A percentile compares a stretch with the other conserved stretches of the same genome.
Conservation (phyloP, 139 green algal genomes). For the Axilococcus clingmanii region DNA sequence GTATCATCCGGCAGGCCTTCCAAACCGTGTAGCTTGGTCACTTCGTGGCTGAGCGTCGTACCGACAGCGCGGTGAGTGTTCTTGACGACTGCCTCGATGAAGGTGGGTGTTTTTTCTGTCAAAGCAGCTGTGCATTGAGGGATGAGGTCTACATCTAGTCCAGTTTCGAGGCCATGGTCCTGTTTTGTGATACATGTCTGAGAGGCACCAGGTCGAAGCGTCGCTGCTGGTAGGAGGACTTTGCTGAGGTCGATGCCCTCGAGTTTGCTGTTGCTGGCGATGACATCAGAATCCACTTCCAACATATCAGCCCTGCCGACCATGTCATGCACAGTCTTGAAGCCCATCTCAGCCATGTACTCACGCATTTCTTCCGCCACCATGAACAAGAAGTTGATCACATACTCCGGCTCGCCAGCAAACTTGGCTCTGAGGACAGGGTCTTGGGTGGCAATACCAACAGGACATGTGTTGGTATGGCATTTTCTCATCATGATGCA, state of each 20-base stretch:
- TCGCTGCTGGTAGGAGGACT: conserved; percentile 72
- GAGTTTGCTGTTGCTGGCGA: conserved; percentile 62
- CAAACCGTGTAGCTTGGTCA: conserved; percentile 70
- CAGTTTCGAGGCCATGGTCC: conserved; percentile 78
- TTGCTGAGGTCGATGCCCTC: conserved; percentile 63
- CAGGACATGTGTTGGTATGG: conserved; percentile 95
- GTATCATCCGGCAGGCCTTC: conserved; percentile 73
- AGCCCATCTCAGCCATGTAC: conserved; percentile 82
- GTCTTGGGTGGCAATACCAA: conserved; percentile 91
- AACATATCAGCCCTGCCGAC: conserved; percentile 83
- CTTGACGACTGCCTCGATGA: conserved; percentile 48
- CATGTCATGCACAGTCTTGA: conserved; percentile 79
- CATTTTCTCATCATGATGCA: conserved; percentile 90
- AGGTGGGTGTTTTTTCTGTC: conserved; percentile 4
- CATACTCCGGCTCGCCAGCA: conserved; percentile 77
- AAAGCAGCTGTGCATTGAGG: conserved; percentile 48
- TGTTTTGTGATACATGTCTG: conserved; percentile 57
- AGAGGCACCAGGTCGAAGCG: conserved; percentile 66
- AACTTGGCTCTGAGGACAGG: conserved; percentile 95
- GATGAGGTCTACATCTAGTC: conserved; percentile 78
- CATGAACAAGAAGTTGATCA: conserved; percentile 97
- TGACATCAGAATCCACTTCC: conserved; percentile 49
- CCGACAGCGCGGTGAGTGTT: conserved; percentile 84
- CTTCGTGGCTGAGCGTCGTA: conserved; percentile 82
- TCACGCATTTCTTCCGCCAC: conserved; percentile 85